Percentiles rank a stretch among this genome's conserved stretches.
Evolutionary conservation across 2,329 filamentous ascomycete genomes (phyloP).

Genomic region (Fusarium sp.): DNA sequence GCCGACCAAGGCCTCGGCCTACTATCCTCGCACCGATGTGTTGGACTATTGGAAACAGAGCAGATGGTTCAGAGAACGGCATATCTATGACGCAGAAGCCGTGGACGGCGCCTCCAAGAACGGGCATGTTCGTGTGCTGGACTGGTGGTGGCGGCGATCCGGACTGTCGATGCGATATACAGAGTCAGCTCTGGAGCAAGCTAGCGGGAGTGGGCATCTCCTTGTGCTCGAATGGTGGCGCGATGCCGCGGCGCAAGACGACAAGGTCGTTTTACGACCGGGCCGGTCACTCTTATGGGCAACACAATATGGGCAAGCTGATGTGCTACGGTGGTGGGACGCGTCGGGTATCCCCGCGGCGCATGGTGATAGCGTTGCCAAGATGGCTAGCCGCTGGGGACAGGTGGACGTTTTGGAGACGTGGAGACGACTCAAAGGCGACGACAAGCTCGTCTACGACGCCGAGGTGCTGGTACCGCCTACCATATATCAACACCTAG

Average conservation of each 20-base stretch:
- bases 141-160: constrained; percentile 89
- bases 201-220: constrained; percentile 86
- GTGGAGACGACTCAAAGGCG: constrained; percentile 80
- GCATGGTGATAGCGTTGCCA: constrained; percentile 84
- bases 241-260: constrained; percentile 71
- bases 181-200: constrained; percentile 87
- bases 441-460: constrained; percentile 77
- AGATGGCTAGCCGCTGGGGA: constrained; percentile 86
- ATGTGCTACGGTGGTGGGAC: constrained; percentile 90
- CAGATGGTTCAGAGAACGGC: constrained; percentile 83
- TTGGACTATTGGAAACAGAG: constrained; percentile 93
- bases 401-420: constrained; percentile 86
- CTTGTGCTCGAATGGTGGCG: constrained; percentile 95
- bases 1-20: constrained; percentile 87
- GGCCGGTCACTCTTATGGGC: constrained; percentile 88
- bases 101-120: constrained; percentile 89
- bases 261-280: constrained; percentile 75
- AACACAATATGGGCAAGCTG: constrained; percentile 82
- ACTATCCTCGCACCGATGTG: constrained; percentile 86
- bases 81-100: constrained; percentile 82
- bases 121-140: constrained; percentile 85
- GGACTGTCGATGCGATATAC: constrained; percentile 86
- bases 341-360: constrained; percentile 81
- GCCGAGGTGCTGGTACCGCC: constrained; percentile 86
- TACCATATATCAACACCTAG: constrained; percentile 86